Conservation (phyloP, 129 eudicot genomes). For the Glebionis coronaria region DNA sequence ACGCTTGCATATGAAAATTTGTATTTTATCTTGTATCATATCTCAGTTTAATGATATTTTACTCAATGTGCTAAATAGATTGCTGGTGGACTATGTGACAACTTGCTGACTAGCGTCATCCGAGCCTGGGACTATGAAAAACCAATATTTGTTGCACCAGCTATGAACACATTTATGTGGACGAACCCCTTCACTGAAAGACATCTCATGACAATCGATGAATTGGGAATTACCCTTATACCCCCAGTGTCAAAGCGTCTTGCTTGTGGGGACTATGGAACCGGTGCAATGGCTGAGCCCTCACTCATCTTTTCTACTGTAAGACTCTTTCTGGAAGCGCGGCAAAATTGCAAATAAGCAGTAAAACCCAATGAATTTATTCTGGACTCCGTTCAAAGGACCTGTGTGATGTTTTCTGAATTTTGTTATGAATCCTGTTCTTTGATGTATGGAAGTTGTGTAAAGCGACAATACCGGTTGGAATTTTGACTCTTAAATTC, state of each 20-base stretch:
- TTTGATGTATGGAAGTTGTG: too few relatives aligned
- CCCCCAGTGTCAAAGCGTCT: conserved; percentile 84
- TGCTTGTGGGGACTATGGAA: conserved; percentile 97
- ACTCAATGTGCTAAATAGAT: conserved; percentile 37
- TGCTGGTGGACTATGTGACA: conserved; percentile 93
- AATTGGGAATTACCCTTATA: conserved; percentile 71
- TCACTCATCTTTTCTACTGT: conserved; percentile 71
- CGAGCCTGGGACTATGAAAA: conserved; percentile 95
- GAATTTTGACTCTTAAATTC: too few relatives aligned
- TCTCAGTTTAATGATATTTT: not conserved
- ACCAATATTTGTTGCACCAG: conserved; percentile 85
- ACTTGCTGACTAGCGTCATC: conserved; percentile 76
- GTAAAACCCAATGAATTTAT: conserved; percentile 23
- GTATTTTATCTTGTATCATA: not conserved
- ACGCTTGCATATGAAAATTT: not conserved
- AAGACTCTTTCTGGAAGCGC: conserved; percentile 65
- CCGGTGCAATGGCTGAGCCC: conserved; percentile 98
- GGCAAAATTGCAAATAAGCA: conserved; percentile 27
- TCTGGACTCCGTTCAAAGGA: conserved; percentile 6
- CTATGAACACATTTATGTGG: conserved; percentile 97
- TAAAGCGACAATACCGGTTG: too few relatives aligned
- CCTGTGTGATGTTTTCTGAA: not conserved
- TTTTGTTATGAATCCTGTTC: too few relatives aligned
- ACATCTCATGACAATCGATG: conserved; percentile 78
- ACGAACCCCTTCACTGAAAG: conserved; percentile 80